phyloP scores from a whole-genome alignment of 2,329 filamentous ascomycete genomes.

The Escovopsis sp. region DNA sequence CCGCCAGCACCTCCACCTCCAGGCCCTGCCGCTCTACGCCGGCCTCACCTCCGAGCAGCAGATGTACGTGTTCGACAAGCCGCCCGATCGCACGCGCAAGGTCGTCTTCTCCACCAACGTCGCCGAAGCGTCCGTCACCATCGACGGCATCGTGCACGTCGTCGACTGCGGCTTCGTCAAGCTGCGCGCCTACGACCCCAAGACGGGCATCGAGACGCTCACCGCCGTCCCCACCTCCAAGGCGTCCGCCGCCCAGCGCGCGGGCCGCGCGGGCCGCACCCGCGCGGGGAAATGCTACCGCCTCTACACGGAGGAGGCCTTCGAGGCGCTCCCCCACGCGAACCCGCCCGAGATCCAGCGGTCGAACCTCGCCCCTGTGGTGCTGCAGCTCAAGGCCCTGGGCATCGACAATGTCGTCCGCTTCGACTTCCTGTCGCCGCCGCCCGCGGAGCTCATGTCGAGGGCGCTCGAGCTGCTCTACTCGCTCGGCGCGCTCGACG shows the following conservation, averaged over 20 bases:
- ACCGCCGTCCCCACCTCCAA: constrained; percentile 73
- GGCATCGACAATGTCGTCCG: constrained; percentile 89
- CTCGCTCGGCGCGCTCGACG: constrained; percentile 72
- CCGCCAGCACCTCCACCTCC: constrained; percentile 14
- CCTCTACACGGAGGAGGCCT: constrained; percentile 69
- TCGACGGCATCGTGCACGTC: constrained; percentile 82
- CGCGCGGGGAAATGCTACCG: constrained; percentile 87
- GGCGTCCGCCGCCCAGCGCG: constrained; percentile 81
- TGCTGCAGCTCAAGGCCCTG: constrained; percentile 85
- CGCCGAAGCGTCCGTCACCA: constrained; percentile 88
- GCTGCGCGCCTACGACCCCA: constrained; percentile 69
- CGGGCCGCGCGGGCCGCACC: constrained; percentile 79
- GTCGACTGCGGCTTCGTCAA: constrained; percentile 88
- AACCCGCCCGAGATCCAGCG: constrained; percentile 85
- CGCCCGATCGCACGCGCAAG: constrained; percentile 70
- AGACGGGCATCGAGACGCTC: constrained; percentile 73
- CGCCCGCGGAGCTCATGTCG: constrained; percentile 69
- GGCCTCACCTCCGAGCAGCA: constrained; percentile 83
- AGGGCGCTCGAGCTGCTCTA: constrained; percentile 80
- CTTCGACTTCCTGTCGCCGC: constrained; percentile 78
- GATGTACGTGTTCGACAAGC: constrained; percentile 82
- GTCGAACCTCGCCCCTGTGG: constrained; percentile 73
- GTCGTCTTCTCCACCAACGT: constrained; percentile 93
- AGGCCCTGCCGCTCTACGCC: constrained; percentile 63
- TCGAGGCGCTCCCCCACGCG: constrained; percentile 46